Base-by-base conservation (phyloP, 2,329 filamentous ascomycete species). In the Colletotrichum sojae region DNA sequence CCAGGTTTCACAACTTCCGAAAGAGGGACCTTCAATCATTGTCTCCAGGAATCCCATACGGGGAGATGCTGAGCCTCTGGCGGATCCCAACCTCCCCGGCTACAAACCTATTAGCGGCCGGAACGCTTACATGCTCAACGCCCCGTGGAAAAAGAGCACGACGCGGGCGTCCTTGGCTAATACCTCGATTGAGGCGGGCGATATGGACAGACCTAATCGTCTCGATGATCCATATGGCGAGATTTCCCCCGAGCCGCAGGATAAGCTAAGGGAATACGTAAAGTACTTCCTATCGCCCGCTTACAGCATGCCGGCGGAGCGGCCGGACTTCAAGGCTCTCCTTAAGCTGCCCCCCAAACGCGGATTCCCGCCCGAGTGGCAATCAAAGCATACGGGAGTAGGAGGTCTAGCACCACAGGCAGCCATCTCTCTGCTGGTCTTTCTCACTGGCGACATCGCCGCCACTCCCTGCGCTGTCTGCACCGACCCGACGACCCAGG, bases 41-140 rank as follows among this genome's bases (percentile, higher is more conserved):
- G 69, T 78, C 3, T 77, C 78, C 0, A 72, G 69, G 16, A 71
- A 71, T 16, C 71, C 72, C 6, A 72, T 71, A 1, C 67, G 68
- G 22, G 65, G 70, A 6, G 63, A 70, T 2, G 74, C 75, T 55
- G 68, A 71, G 10, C 67, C 73, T 13, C 72, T 76, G 70, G 51
- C 57, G 6, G 36, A 57, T n/a, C 67, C 67, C 3, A n/a, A 18
- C 13, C 12, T 36, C 3, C 10, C 62, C 4, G 5, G 20, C 5
- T 48, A 57, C 36, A 43, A 53, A 4, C 54, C 27, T 4, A n/a
- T 43, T n/a, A 22, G 36, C 16, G 4, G 52, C 12, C 5, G 5
- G 31, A 36, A 36, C 31, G 4, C 10, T 36, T 36, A 36, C 31
- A 36, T 36, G 31, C 31, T 36, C 31, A 36, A 36, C 8, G 9